Evolutionary conservation across 345 rosid genomes (phyloP).

Genomic region (Noccaea caerulescens): DNA sequence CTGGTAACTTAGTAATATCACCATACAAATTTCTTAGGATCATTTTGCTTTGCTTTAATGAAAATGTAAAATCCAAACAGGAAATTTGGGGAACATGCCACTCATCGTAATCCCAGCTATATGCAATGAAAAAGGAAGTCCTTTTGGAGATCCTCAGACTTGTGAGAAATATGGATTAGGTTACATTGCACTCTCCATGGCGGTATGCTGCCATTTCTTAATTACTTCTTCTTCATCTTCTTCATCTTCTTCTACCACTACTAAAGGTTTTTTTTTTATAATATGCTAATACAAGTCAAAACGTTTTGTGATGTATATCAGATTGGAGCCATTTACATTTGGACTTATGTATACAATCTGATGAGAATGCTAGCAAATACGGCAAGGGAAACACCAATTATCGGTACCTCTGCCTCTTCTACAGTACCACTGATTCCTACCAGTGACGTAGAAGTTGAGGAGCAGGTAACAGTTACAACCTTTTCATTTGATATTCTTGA

Average conservation of each 20-base stretch:
- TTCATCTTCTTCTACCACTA: not conserved
- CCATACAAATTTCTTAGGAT: not conserved
- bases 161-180: conserved; percentile 58
- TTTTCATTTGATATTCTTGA: conserved; percentile 9
- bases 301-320: conserved; percentile 30
- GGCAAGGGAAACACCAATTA: conserved; percentile 26
- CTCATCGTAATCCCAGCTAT: conserved; percentile 72
- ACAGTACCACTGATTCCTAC: conserved; percentile 45
- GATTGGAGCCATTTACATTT: conserved; percentile 67
- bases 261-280: not conserved
- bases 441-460: conserved; percentile 22
- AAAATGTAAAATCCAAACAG: conserved; percentile 36
- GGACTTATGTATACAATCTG: conserved; percentile 63
- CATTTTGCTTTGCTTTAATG: not conserved
- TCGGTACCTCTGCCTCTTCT: conserved; percentile 34
- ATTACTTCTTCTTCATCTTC: not conserved
- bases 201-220: conserved; percentile 46
- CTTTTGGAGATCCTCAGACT: conserved; percentile 61
- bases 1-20: not conserved
- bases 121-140: conserved; percentile 66
- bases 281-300: conserved; percentile 3
- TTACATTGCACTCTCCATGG: conserved; percentile 72
- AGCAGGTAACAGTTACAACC: conserved; percentile 26
- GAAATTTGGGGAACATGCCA: conserved; percentile 69
- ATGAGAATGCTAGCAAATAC: conserved; percentile 50